These are phyloP conservation scores for Isatis tinctoria DNA, from an alignment of 345 rosid species.

Conservation along the genomic window DNA sequence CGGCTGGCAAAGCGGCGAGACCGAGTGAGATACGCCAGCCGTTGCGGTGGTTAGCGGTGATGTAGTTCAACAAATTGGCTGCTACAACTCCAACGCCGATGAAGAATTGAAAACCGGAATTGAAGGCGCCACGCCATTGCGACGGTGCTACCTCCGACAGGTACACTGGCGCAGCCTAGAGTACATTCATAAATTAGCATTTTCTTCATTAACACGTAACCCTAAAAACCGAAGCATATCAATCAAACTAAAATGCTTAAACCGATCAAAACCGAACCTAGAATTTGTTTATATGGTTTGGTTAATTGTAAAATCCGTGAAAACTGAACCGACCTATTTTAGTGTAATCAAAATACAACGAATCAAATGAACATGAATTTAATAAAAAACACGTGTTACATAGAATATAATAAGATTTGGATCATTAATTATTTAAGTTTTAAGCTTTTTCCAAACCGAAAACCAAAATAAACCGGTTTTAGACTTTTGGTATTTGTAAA, in stretches of 20 bases:
- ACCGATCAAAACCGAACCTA: not conserved
- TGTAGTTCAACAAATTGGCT: conserved; percentile 59
- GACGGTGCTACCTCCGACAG: conserved; percentile 84
- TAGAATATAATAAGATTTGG: not conserved
- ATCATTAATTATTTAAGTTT: not conserved
- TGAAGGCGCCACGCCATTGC: conserved; percentile 87
- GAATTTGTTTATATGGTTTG: not conserved
- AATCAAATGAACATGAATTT: not conserved
- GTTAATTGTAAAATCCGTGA: not conserved
- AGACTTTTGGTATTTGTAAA: no score
- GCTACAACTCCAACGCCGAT: conserved; percentile 62
- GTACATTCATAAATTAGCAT: not conserved
- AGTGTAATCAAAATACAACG: not conserved
- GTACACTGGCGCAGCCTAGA: conserved; percentile 82
- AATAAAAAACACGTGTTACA: not conserved
- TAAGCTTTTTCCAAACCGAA: not conserved
- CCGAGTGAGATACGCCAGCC: conserved; percentile 93
- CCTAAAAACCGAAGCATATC: not conserved
- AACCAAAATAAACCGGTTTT: not conserved
- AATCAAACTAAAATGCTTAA: not conserved
- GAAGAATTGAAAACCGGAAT: conserved; percentile 76
- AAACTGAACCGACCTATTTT: not conserved
- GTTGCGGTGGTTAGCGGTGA: conserved; percentile 47
- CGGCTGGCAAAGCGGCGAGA: conserved; percentile 63
- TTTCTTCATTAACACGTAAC: not conserved